These are phyloP conservation scores for Diaporthe sp. DNA, from an alignment of 2,329 filamentous ascomycete species.

Conservation along the genomic window DNA sequence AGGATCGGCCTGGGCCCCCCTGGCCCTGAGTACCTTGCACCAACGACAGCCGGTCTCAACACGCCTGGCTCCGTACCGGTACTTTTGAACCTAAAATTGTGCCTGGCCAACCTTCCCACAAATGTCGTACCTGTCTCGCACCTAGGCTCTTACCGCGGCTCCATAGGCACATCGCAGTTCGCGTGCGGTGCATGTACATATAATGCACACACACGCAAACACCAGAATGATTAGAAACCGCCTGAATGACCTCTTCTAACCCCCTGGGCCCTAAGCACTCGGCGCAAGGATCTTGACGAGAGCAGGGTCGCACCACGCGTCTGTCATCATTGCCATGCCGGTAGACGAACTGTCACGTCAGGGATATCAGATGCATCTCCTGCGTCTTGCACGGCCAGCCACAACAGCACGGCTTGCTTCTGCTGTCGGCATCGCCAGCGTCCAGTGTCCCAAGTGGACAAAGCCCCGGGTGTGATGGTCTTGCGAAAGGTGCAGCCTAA, in stretches of 20 bases:
- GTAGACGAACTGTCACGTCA: conserved; percentile 36
- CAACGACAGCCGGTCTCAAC: background rate
- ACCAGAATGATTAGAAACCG: background rate
- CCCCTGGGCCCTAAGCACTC: background rate
- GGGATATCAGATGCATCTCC: conserved; percentile 27
- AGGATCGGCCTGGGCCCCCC: conserved; percentile 10
- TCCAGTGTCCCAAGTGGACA: conserved; percentile 23
- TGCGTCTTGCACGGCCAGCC: conserved; percentile 25
- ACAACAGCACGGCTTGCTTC: conserved; percentile 29
- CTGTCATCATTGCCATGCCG: conserved; percentile 36
- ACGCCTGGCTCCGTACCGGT: background rate
- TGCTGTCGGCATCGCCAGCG: conserved; percentile 9
- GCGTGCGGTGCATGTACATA: background rate
- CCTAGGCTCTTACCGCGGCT: background rate
- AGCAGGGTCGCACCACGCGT: conserved; percentile 27
- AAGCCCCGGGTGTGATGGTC: conserved; percentile 38
- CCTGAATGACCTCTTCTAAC: background rate
- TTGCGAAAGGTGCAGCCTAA: conserved; percentile 38
- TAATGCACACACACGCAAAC: background rate
- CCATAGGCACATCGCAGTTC: background rate
- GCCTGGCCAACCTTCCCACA: conserved; percentile 6
- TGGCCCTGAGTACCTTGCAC: conserved; percentile 16
- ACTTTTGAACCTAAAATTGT: conserved; percentile 22
- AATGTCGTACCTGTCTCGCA: background rate
- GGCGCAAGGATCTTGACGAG: background rate